A percentile compares a stretch with the other conserved stretches of the same genome.
These are phyloP conservation scores for Meyerozyma carpophila DNA, from an alignment of 1,139 yeast species.

Conservation along the genomic window DNA sequence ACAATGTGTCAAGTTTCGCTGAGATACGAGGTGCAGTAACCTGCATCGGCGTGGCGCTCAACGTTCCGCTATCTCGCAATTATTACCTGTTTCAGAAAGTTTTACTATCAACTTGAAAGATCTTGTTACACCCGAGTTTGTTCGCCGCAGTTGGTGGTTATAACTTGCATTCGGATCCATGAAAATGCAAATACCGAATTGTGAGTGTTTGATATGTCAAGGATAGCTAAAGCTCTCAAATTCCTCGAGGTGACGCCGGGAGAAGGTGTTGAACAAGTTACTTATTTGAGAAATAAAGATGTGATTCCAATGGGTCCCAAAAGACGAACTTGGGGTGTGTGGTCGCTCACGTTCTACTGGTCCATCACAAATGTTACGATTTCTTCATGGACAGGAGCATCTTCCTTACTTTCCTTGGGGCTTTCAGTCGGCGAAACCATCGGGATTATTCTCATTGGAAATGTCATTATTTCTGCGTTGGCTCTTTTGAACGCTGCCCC, in stretches of 20 bases:
- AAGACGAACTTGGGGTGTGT: slow-evolving; percentile 34
- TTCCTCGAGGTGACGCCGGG: neutral
- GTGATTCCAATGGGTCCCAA: slow-evolving; percentile 24
- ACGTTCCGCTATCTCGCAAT: neutral
- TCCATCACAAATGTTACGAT: slow-evolving; percentile 24
- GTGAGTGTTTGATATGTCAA: neutral
- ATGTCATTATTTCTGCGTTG: slow-evolving; percentile 29
- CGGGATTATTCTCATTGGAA: slow-evolving; percentile 36
- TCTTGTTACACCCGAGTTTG: neutral
- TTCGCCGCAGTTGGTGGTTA: too few relatives aligned
- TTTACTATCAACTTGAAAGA: neutral
- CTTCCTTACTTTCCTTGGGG: slow-evolving; percentile 33
- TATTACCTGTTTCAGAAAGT: neutral
- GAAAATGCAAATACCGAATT: too few relatives aligned
- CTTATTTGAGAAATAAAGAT: slow-evolving; percentile 26
- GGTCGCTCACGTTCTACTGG: slow-evolving; percentile 36
- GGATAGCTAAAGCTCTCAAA: neutral
- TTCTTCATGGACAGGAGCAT: slow-evolving; percentile 31
- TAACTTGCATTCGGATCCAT: too few relatives aligned
- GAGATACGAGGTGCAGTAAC: neutral
- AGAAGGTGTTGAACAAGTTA: slow-evolving; percentile 3
- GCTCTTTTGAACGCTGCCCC: slow-evolving; percentile 38
- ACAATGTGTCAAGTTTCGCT: too few relatives aligned
- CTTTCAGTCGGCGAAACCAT: slow-evolving; percentile 34
- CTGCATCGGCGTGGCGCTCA: neutral